Percentiles rank a stretch among this genome's conserved stretches.
phyloP scores from a whole-genome alignment of 805 yeast species.

The Cyberlindnera galapagoensis region DNA sequence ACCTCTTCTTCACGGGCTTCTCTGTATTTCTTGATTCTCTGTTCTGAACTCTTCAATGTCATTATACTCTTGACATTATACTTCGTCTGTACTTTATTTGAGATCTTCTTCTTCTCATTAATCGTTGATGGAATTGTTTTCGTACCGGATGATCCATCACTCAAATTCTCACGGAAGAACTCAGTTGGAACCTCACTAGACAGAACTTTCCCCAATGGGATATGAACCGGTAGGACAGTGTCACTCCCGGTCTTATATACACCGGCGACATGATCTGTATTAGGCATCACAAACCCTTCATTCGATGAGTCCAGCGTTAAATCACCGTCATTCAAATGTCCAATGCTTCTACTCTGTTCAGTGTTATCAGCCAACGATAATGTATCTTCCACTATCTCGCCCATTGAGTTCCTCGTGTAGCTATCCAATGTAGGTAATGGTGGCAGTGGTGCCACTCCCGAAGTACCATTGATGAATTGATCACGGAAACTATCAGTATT shows the following conservation, averaged over 20 bases:
- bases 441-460: conserved; percentile 28
- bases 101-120: conserved; percentile 1
- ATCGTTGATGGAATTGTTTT: background rate
- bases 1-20: conserved; percentile 37
- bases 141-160: too few species aligned
- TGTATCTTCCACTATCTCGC: conserved; percentile 22
- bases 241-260: conserved; percentile 21
- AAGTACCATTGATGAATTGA: conserved; percentile 35
- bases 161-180: conserved; percentile 13
- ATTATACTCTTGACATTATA: conserved; percentile 36
- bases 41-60: conserved; percentile 34
- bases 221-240: conserved; percentile 19
- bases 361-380: conserved; percentile 13
- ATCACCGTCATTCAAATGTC: too few species aligned
- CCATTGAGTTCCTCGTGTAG: conserved; percentile 23
- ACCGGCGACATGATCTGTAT: too few species aligned
- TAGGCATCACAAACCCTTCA: too few species aligned
- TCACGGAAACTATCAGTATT: conserved; percentile 45
- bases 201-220: conserved; percentile 19
- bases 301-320: too few species aligned
- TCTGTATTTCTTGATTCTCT: conserved; percentile 34
- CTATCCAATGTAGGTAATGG: conserved; percentile 26
- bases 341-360: conserved; percentile 6
- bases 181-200: conserved; percentile 11
- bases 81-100: conserved; percentile 4